phyloP scores from a whole-genome alignment of 768 basidiomycete genomes.

The Omphalotus guepiniiformis region DNA sequence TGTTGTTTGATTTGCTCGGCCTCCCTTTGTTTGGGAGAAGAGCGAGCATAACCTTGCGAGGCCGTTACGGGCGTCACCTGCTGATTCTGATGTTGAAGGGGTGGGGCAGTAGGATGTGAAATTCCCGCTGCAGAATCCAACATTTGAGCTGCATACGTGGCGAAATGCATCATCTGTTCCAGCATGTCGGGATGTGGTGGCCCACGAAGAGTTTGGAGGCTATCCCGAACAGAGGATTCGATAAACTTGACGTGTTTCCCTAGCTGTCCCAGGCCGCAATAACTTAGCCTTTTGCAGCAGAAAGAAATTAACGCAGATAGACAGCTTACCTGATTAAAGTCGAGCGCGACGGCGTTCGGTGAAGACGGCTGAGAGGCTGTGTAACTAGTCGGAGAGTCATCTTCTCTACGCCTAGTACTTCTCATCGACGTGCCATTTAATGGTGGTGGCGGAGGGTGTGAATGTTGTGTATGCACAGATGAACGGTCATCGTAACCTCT shows the following conservation, averaged over 20 bases:
- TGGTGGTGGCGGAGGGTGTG: not conserved
- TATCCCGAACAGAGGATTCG: constrained; percentile 4
- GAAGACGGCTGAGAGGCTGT: constrained; percentile 5
- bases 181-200: constrained; percentile 15
- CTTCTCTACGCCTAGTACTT: constrained; percentile 11
- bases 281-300: too few relatives aligned
- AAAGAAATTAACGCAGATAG: not conserved
- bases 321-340: constrained; percentile 5
- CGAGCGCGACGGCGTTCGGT: not conserved
- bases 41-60: not conserved
- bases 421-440: constrained; percentile 17
- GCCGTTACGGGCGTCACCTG: constrained; percentile 9
- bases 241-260: constrained; percentile 6
- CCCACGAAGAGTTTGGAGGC: not conserved
- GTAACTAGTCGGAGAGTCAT: constrained; percentile 1
- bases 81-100: too few relatives aligned
- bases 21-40: not conserved
- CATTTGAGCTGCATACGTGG: constrained; percentile 38
- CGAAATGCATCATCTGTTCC: constrained; percentile 40
- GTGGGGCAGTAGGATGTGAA: too few relatives aligned
- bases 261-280: not conserved
- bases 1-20: too few relatives aligned
- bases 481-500: too few relatives aligned
- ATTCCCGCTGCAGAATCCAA: constrained; percentile 34
- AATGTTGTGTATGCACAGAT: too few relatives aligned